Percentiles rank a stretch among this genome's conserved stretches.
Conservation (phyloP, 2,329 filamentous ascomycete species). For the Fusarium pseudoanthophilum region DNA sequence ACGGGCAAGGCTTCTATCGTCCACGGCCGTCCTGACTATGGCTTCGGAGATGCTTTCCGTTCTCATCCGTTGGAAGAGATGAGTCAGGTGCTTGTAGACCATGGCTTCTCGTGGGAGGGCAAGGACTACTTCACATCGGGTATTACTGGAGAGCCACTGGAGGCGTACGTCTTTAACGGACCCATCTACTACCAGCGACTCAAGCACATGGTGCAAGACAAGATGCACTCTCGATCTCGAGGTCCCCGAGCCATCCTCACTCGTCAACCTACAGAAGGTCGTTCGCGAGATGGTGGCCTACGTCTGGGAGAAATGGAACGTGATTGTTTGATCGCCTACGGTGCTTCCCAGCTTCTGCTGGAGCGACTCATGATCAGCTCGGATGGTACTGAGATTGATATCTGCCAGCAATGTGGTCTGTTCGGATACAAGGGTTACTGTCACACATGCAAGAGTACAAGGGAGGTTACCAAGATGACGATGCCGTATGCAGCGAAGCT, state of each 20-base stretch:
- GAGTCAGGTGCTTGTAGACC: slow-evolving; percentile 82
- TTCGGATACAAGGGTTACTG: slow-evolving; percentile 98
- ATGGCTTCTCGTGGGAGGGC: slow-evolving; percentile 95
- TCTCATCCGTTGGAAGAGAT: slow-evolving; percentile 88
- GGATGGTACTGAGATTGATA: slow-evolving; percentile 89
- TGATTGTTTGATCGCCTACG: slow-evolving; percentile 97
- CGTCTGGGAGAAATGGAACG: slow-evolving; percentile 98
- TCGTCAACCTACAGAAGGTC: slow-evolving; percentile 94
- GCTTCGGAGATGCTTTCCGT: slow-evolving; percentile 82
- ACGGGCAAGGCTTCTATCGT: slow-evolving; percentile 94
- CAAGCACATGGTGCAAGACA: slow-evolving; percentile 99
- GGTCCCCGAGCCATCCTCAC: slow-evolving; percentile 93
- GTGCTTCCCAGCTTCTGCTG: slow-evolving; percentile 88
- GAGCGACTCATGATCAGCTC: slow-evolving; percentile 95
- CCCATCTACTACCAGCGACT: slow-evolving; percentile 99
- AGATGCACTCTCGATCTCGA: slow-evolving; percentile 95
- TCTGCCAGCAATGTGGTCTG: slow-evolving; percentile 92
- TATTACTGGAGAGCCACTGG: slow-evolving; percentile 91
- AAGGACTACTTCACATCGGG: slow-evolving; percentile 97
- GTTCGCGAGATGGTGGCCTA: slow-evolving; percentile 90
- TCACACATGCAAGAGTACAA: slow-evolving; percentile 87
- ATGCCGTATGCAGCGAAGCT: slow-evolving; percentile 98
- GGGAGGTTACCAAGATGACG: slow-evolving; percentile 88
- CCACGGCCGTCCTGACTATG: slow-evolving; percentile 86
- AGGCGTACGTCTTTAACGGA: slow-evolving; percentile 97